Evolutionary conservation across 2,329 filamentous ascomycete species (phyloP), one percentile per base, ranked within the genome.

Genomic region (Sporothrix globosa): DNA sequence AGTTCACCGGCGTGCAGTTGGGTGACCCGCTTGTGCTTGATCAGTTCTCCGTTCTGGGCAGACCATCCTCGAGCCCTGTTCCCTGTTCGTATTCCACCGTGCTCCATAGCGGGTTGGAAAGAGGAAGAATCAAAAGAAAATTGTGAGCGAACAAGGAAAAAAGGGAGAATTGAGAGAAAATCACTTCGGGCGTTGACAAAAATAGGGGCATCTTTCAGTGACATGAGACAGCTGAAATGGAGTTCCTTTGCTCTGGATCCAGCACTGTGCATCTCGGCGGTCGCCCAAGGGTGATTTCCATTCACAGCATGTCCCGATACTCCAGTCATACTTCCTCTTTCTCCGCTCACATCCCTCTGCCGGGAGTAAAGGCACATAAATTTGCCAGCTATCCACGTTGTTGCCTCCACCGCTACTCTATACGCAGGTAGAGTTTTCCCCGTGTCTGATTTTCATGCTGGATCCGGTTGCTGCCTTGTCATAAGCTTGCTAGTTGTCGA

Each of bases 21-120:
- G 66, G 34, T 46, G 53, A 39, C 27, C 54, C 39, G 67, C 67
- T 24, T 39, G 56, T 39, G 27, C 30, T 65, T 69, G 58, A 53
- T 24, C n/a, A 17, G 24, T 48, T 60, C 41, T 41, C 54, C 24
- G 30, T 30, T 53, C 27, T 50, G 24, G 19, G 19, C 24, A 50
- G 44, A 13, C 54, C 24, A 39, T 19, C 19, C 27, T 69, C 27
- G 34, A 63, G 50, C 70, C 70, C 60, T 69, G 70, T 71, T 71
- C 70, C 70, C 70, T 71, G 70, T 69, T 53, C 41, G 24, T 24
- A 50, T 41, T 44, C 41, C 41, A 50, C 54, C 60, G 60, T 30
- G 21, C 60, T 34, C 48, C 39, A 30, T 21, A 30, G 44, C 48
- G 27, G n/a, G 46, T 41, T 34, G 27, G 30, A 67, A 61, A 39